Base-by-base conservation (phyloP, 2,329 filamentous ascomycete species). In the Drechslera avenae region DNA sequence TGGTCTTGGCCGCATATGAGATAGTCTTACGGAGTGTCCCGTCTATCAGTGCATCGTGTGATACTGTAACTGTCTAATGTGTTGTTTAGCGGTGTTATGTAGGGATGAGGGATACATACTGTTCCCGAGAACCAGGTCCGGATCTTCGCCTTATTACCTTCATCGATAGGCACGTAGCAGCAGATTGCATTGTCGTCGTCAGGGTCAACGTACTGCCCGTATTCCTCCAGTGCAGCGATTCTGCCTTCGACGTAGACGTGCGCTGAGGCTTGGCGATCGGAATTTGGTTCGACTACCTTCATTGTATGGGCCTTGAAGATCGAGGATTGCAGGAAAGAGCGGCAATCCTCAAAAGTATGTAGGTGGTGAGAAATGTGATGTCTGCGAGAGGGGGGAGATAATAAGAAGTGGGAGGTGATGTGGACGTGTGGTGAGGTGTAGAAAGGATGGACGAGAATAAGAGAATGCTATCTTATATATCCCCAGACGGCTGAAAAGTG, bases 11-110 rank as follows among this genome's bases (percentile, higher is more conserved):
- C 0, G 17, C 17, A 34, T 41, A 57, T 0, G 45, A 44, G 14
- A 43, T 35, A 0, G 59, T 17, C 31, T 64, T 66, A 6, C 67
- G 64, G 50, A 70, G 41, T 41, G 75, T 36, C 2, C 74, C 76
- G 37, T 78, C 76, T 0, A 75, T 59, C 0, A 72, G 18, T 10
- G 73, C 58, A 46, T 78, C 76, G 26, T 72, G 62, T 6, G 63
- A 59, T 2, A 69, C 58, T 3, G 49, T 30, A 5, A 68, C 43
- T 6, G 69, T 67, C 48, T 68, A 14, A 4, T 4, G 2, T 21
- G 10, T 33, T 23, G 33, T 45, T 54, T 40, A 34, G 39, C n/a
- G 54, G 33, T 16, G 16, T 13, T 5, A 31, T 5, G n/a, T 4
- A 14, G 9, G 5, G 8, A 12, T 5, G 3, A 32, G 4, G 2